These are phyloP conservation scores for Pseudocercospora musae DNA, from an alignment of 2,329 filamentous ascomycete species.

Conservation along the genomic window DNA sequence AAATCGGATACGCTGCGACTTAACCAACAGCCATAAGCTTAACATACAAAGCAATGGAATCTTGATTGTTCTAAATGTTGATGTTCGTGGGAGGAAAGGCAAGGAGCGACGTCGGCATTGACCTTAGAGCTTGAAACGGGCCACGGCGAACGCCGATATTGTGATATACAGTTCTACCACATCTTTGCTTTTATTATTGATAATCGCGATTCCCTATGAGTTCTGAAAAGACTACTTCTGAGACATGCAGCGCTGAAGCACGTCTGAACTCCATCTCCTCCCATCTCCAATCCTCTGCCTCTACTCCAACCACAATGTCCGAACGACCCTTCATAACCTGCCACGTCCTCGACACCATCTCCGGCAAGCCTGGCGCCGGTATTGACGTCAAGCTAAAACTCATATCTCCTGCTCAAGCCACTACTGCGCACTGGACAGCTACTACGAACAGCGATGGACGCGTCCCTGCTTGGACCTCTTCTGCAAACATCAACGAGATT, in stretches of 20 bases:
- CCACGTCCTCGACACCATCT: constrained; percentile 80
- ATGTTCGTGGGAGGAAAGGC: background rate
- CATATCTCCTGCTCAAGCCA: constrained; percentile 33
- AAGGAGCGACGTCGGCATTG: background rate
- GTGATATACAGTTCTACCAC: too few species aligned
- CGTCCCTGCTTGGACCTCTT: constrained; percentile 64
- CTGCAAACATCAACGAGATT: constrained; percentile 36
- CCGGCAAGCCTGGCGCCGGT: constrained; percentile 63
- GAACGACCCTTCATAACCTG: constrained; percentile 66
- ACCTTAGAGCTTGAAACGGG: background rate
- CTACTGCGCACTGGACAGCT: constrained; percentile 56
- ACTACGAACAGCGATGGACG: constrained; percentile 74
- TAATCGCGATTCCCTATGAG: background rate
- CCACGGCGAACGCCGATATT: constrained; percentile 5
- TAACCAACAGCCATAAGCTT: background rate
- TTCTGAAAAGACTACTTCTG: background rate
- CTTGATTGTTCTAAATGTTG: background rate
- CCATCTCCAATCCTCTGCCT: constrained; percentile 6
- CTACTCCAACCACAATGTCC: constrained; percentile 17
- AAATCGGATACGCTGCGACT: background rate
- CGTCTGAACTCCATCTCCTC: constrained; percentile 13
- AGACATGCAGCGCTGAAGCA: background rate
- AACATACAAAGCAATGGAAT: too few species aligned
- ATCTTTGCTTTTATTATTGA: background rate
- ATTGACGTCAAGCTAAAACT: constrained; percentile 65